A percentile compares a stretch with the other conserved stretches of the same genome.
Evolutionary conservation across 108 stramenopile genomes (phyloP).

Genomic region (Licmophora abbreviata): DNA sequence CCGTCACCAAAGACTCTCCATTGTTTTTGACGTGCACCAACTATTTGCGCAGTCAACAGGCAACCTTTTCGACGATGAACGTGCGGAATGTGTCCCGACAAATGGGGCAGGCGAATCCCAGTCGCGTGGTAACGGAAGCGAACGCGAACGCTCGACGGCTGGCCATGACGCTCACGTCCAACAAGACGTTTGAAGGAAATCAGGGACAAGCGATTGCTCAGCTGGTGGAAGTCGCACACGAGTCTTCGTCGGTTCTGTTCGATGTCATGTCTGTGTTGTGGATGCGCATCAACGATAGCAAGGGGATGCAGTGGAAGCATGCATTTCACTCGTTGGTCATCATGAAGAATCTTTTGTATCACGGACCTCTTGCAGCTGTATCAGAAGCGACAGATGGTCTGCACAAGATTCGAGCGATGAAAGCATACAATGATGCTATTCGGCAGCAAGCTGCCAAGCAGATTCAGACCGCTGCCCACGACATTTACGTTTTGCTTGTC

Average conservation of each 20-base stretch:
- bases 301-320: conserved; percentile 63
- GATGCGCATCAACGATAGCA: conserved; percentile 65
- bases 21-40: conserved; percentile 59
- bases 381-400: conserved; percentile 79
- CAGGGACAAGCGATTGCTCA: conserved; percentile 44
- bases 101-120: conserved; percentile 51
- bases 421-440: conserved; percentile 62
- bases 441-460: conserved; percentile 32
- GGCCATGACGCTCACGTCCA: conserved; percentile 70
- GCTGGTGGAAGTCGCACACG: conserved; percentile 57
- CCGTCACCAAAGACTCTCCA: conserved; percentile 48
- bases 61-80: conserved; percentile 56
- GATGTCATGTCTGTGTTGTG: conserved; percentile 81
- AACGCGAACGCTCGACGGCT: conserved; percentile 42
- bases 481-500: conserved; percentile 63
- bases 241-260: conserved; percentile 51
- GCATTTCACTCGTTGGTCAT: conserved; percentile 62
- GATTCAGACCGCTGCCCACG: conserved; percentile 52
- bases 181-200: conserved; percentile 64
- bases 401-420: conserved; percentile 63
- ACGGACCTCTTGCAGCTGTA: conserved; percentile 74
- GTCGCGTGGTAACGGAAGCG: conserved; percentile 29
- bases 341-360: conserved; percentile 62
- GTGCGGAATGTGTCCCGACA: conserved; percentile 56
- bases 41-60: conserved; percentile 48